A percentile compares a stretch with the other conserved stretches of the same genome.
Conservation (phyloP, 2,329 filamentous ascomycete genomes). For the Alternaria sp. region DNA sequence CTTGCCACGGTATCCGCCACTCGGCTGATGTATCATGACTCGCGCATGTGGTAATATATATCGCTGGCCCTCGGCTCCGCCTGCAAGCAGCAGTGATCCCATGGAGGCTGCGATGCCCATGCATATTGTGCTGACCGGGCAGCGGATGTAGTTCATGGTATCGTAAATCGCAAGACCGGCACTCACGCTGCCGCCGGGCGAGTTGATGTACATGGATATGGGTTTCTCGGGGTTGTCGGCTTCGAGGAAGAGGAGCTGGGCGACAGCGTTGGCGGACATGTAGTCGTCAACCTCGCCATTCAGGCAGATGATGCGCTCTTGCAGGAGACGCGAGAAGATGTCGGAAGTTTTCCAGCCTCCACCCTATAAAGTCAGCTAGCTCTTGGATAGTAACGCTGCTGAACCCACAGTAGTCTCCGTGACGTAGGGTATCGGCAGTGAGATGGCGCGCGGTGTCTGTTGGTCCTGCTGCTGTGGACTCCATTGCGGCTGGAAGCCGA, state of each 20-base stretch:
- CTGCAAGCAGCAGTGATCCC: constrained; percentile 87
- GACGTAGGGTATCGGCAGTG: constrained; percentile 58
- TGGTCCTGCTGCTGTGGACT: constrained; percentile 25
- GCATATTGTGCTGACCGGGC: constrained; percentile 92
- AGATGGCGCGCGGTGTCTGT: constrained; percentile 42
- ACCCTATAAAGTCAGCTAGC: constrained; percentile 50
- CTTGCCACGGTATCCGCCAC: constrained; percentile 73
- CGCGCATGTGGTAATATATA: constrained; percentile 91
- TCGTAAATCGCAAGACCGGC: constrained; percentile 92
- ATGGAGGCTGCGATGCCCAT: constrained; percentile 94
- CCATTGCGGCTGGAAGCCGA: constrained; percentile 32
- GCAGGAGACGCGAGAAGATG: constrained; percentile 57
- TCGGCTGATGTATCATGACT: constrained; percentile 97
- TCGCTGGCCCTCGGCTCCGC: constrained; percentile 82
- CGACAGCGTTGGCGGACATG: constrained; percentile 90
- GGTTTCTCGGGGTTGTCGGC: constrained; percentile 93
- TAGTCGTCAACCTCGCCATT: constrained; percentile 91
- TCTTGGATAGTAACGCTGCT: background rate
- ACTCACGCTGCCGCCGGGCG: constrained; percentile 89
- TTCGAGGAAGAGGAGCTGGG: constrained; percentile 96
- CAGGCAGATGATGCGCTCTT: constrained; percentile 90
- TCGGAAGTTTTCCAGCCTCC: constrained; percentile 60
- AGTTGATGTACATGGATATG: constrained; percentile 98
- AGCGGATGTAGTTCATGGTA: constrained; percentile 96
- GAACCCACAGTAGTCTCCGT: constrained; percentile 56